A percentile compares a stretch with the other conserved stretches of the same genome.
Conservation (phyloP, 2,329 filamentous ascomycete genomes). For the Diaporthe citriasiana region DNA sequence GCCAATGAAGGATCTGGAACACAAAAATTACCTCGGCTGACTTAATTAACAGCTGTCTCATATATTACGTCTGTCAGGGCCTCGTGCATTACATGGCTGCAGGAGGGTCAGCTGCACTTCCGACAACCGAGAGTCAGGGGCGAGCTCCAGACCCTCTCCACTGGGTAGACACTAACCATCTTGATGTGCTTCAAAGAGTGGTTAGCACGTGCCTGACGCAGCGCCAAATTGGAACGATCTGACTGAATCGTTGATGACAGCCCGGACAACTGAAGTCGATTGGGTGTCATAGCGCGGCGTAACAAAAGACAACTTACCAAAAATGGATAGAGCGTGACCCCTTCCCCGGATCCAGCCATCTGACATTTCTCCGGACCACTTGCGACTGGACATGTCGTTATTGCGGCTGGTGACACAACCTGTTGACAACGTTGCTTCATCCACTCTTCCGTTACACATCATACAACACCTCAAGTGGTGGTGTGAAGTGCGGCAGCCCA, state of each 20-base stretch:
- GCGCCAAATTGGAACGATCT: not conserved
- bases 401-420: slow-evolving; percentile 22
- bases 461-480: slow-evolving; percentile 14
- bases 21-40: not conserved
- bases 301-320: not conserved
- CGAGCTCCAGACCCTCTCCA: not conserved
- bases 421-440: slow-evolving; percentile 33
- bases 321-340: slow-evolving; percentile 19
- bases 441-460: slow-evolving; percentile 19
- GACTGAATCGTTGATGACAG: not conserved
- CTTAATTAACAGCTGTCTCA: not conserved
- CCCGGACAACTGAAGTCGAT: not conserved
- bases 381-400: not conserved
- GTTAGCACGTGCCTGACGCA: not conserved
- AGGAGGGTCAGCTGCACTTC: slow-evolving; percentile 14
- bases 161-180: not conserved
- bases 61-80: not conserved
- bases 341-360: slow-evolving; percentile 21
- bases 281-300: not conserved
- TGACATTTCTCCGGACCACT: slow-evolving; percentile 20
- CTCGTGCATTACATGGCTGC: not conserved
- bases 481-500: slow-evolving; percentile 33
- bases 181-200: not conserved
- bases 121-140: not conserved
- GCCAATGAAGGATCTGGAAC: not conserved